A percentile compares a stretch with the other conserved stretches of the same genome.
phyloP scores from a whole-genome alignment of 495 filamentous ascomycete species.

The Chaetomium cochliodes region DNA sequence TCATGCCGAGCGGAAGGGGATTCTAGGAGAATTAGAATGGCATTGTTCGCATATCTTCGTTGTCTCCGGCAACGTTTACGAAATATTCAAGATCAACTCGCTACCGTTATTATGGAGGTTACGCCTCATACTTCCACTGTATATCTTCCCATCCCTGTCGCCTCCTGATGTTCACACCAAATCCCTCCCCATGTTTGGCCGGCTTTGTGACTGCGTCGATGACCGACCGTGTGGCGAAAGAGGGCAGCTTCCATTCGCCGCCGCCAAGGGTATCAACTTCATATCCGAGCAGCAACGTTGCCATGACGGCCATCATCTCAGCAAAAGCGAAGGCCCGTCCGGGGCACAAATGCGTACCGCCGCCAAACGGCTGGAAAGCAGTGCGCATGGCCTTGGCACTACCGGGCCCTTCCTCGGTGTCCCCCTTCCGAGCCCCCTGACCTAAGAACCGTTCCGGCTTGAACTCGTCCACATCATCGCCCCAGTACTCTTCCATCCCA shows the following conservation, averaged over 20 bases:
- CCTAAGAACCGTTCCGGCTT: slow-evolving; percentile 19
- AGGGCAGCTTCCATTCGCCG: slow-evolving; percentile 14
- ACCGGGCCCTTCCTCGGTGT: slow-evolving; percentile 8
- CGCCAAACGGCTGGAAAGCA: slow-evolving; percentile 24
- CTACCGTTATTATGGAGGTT: background rate
- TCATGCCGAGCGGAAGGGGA: too few species aligned
- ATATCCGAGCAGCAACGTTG: slow-evolving; percentile 21
- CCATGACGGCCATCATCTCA: slow-evolving; percentile 26
- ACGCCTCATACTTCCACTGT: slow-evolving; percentile 18
- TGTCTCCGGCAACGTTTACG: too few species aligned
- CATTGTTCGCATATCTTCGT: too few species aligned
- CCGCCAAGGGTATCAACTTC: slow-evolving; percentile 18
- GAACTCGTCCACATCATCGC: slow-evolving; percentile 18
- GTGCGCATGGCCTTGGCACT: slow-evolving; percentile 16
- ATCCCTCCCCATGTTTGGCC: slow-evolving; percentile 13
- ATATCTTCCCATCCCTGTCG: slow-evolving; percentile 18
- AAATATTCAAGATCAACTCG: too few species aligned
- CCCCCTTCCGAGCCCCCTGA: background rate
- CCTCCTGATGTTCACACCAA: slow-evolving; percentile 14
- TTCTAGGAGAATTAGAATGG: too few species aligned
- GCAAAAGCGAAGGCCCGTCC: slow-evolving; percentile 24
- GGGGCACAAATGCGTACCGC: slow-evolving; percentile 23
- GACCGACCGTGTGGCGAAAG: slow-evolving; percentile 9
- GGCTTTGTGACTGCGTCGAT: slow-evolving; percentile 28
- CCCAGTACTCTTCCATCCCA: slow-evolving; percentile 19